Percentiles rank a stretch among this genome's conserved stretches.
Conservation (phyloP, 352 stramenopile genomes). For the Globisporangium okanoganense region DNA sequence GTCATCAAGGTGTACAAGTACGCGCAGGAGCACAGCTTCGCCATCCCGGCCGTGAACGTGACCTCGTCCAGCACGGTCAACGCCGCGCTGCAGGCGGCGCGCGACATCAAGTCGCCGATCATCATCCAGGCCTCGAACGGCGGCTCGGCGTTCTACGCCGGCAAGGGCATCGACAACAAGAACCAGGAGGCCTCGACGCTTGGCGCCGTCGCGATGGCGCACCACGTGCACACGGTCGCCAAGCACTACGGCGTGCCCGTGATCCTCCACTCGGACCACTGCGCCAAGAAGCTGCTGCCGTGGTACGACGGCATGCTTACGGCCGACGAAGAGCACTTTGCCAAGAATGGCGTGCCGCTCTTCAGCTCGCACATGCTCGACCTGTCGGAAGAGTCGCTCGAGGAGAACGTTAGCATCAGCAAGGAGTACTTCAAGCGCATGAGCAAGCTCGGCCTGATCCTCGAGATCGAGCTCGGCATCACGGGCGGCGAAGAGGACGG, state of each 20-base stretch:
- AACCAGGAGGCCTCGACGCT: constrained; percentile 85
- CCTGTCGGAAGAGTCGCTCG: constrained; percentile 96
- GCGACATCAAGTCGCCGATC: constrained; percentile 95
- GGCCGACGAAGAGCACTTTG: constrained; percentile 96
- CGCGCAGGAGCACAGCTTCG: constrained; percentile 93
- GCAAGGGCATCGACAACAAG: constrained; percentile 96
- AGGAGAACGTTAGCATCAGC: constrained; percentile 98
- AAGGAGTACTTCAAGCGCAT: constrained; percentile 98
- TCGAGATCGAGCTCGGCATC: constrained; percentile 98
- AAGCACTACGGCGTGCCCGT: constrained; percentile 96
- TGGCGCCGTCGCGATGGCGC: constrained; percentile 88
- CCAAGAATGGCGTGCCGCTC: constrained; percentile 91
- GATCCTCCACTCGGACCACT: constrained; percentile 98
- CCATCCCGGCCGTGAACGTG: constrained; percentile 98
- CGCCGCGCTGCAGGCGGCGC: constrained; percentile 94
- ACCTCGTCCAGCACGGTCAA: constrained; percentile 96
- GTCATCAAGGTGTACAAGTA: constrained; percentile 91
- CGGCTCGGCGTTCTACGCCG: constrained; percentile 95
- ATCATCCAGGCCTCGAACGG: constrained; percentile 99
- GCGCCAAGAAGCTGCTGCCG: constrained; percentile 97
- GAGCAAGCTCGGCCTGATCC: constrained; percentile 93
- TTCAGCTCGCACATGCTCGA: constrained; percentile 99
- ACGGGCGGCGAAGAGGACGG: constrained; percentile 98
- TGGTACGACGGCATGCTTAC: constrained; percentile 97
- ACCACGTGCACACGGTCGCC: constrained; percentile 96